Base-by-base conservation (phyloP, 352 stramenopile species). In the Phytophthora gonapodyides region DNA sequence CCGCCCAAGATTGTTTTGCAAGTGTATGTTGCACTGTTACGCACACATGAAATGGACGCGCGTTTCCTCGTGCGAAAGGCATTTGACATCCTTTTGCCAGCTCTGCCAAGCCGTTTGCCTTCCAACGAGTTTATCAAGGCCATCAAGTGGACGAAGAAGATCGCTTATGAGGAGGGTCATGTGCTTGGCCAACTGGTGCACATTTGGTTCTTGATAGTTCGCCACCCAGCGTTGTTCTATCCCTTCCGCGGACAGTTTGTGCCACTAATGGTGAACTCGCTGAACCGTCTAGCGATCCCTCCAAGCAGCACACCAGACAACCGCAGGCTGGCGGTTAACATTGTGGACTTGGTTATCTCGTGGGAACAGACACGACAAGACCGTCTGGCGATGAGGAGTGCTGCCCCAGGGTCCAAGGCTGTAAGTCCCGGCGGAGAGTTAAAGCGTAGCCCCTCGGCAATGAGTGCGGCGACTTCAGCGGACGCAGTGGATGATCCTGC, bases 151-250 rank as follows among this genome's bases (percentile, higher is more conserved):
- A 99, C 97, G 8, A 97, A 97, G 63, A 98, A 98, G 69, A 94
- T 99, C 34, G 96, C 98, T 59, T 98, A 98, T 57, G 97, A 99
- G 80, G 98, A 99, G 86, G 91, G 88, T 7, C 97, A 99, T 63
- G 92, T 94, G 15, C 75, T 98, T 0, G 85, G 86, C 12, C 97
- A 99, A 56, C 81, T 99, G 13, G 96, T 98, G 42, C 97, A 99
- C 80, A 96, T 99, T 65, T 99, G 96, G 94, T 97, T 98, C 45
- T 82, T 98, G 30, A 96, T 99, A 60, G 96, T 98, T 45, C 85
- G 89, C 30, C 94, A 99, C 69, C 89, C 91, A 19, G 74, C 88
- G 12, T 62, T 99, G 27, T 99, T 99, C 66, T 96, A 93, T 61
- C 77, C 78, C 15, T 96, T 98, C 67, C 88, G 95, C 34, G 80